These are phyloP conservation scores for Starmera quercuum DNA, from an alignment of 805 yeast genomes.

Conservation along the genomic window DNA sequence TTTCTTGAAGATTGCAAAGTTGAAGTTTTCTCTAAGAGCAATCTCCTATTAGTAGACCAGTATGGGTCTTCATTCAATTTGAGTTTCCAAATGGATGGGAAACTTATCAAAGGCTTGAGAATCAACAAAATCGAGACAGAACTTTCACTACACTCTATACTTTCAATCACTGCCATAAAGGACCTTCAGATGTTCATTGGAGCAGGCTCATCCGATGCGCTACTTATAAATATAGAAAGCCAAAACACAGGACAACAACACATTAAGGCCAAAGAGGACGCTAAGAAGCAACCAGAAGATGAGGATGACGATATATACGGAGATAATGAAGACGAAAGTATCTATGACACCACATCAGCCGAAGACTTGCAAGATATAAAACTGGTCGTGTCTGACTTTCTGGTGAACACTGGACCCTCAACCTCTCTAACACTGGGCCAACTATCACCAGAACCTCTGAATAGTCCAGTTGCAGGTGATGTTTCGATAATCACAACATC, in stretches of 20 bases:
- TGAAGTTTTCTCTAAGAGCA: slow-evolving; percentile 23
- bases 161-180: slow-evolving; percentile 31
- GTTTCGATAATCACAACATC: slow-evolving; percentile 61
- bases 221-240: slow-evolving; percentile 28
- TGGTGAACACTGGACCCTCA: slow-evolving; percentile 68
- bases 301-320: slow-evolving; percentile 40
- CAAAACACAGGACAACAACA: neutral
- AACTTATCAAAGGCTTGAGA: slow-evolving; percentile 21
- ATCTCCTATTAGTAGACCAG: slow-evolving; percentile 31
- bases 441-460: slow-evolving; percentile 42
- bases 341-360: slow-evolving; percentile 20
- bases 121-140: slow-evolving; percentile 6
- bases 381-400: slow-evolving; percentile 42
- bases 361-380: slow-evolving; percentile 23
- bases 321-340: slow-evolving; percentile 24
- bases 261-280: slow-evolving; percentile 2
- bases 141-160: slow-evolving; percentile 18
- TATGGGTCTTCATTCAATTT: slow-evolving; percentile 19
- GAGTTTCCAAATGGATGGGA: slow-evolving; percentile 29
- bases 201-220: slow-evolving; percentile 51
- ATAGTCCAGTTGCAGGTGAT: slow-evolving; percentile 63
- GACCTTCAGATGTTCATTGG: slow-evolving; percentile 48
- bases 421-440: slow-evolving; percentile 60
- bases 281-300: slow-evolving; percentile 29
- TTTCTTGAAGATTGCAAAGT: slow-evolving; percentile 46